Conservation (phyloP, 768 basidiomycete genomes). For the Cantharellus anzutake region DNA sequence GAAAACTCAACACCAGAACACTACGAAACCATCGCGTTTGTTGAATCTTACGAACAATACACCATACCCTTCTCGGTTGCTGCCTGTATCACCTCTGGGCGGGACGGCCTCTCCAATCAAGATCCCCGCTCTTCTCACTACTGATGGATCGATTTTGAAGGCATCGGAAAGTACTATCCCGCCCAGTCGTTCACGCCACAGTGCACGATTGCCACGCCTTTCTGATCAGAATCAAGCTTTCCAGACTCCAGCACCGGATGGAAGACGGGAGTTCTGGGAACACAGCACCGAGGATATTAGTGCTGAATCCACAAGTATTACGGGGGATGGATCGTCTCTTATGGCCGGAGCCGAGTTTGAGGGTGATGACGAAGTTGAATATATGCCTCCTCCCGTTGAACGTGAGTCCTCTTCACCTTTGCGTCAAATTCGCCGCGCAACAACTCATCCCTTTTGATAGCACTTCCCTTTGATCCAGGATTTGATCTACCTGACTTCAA, state of each 20-base stretch:
- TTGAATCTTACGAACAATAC: no score
- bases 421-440: neutral
- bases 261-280: conserved; percentile 46
- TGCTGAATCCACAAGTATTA: conserved; percentile 12
- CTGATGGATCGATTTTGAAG: neutral
- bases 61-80: no score
- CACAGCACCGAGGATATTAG: conserved; percentile 21
- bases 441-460: conserved; percentile 12
- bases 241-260: conserved; percentile 43
- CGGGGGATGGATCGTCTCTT: conserved; percentile 13
- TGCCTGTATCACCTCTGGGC: no score
- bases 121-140: neutral
- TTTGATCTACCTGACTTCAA: conserved; percentile 34
- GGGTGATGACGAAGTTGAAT: conserved; percentile 31
- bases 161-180: conserved; percentile 1
- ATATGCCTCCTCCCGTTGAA: conserved; percentile 34
- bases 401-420: conserved; percentile 18
- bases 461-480: conserved; percentile 24
- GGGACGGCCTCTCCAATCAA: no score
- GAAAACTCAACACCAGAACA: no score
- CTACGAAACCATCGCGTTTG: no score
- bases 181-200: conserved; percentile 51
- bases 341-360: conserved; percentile 14
- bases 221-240: conserved; percentile 27
- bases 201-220: conserved; percentile 35